A percentile compares a stretch with the other conserved stretches of the same genome.
phyloP scores from a whole-genome alignment of 148 eudicot species.

The Rhododendron henanense region DNA sequence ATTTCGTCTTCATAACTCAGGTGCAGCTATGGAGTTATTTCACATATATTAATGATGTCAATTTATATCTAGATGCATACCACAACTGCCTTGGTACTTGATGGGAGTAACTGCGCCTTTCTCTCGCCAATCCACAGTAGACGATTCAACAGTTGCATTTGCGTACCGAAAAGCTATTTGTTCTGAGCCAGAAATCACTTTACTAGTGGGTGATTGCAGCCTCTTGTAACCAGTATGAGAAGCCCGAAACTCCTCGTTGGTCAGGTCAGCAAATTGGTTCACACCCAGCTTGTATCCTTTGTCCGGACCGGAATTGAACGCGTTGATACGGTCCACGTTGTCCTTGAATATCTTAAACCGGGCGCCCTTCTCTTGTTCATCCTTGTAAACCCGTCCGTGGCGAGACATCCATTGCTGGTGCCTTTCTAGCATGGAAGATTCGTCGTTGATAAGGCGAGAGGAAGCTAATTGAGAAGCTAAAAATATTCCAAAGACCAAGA shows the following conservation, averaged over 20 bases:
- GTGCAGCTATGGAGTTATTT: no score
- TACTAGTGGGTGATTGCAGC: neutral
- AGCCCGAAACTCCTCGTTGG: constrained; percentile 49
- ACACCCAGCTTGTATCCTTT: no score
- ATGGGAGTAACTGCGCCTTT: no score
- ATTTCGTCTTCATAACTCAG: no score
- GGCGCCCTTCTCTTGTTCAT: constrained; percentile 31
- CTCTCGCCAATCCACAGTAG: no score
- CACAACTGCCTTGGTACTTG: constrained; percentile 53
- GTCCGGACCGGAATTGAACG: no score
- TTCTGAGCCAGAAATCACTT: neutral
- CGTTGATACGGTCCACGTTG: no score
- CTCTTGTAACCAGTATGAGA: constrained; percentile 38
- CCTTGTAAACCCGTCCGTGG: constrained; percentile 50
- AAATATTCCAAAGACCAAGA: no score
- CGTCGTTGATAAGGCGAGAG: constrained; percentile 29
- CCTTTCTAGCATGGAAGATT: neutral
- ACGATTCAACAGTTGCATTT: no score
- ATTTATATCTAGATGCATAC: constrained; percentile 22
- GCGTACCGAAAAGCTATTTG: no score
- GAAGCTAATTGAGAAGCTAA: neutral
- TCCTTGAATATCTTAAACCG: constrained; percentile 7
- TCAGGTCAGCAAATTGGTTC: neutral
- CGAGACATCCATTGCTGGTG: constrained; percentile 58
- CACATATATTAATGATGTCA: no score